These are phyloP conservation scores for Ustilago nuda DNA, from an alignment of 1,284 basidiomycete species.

Conservation along the genomic window DNA sequence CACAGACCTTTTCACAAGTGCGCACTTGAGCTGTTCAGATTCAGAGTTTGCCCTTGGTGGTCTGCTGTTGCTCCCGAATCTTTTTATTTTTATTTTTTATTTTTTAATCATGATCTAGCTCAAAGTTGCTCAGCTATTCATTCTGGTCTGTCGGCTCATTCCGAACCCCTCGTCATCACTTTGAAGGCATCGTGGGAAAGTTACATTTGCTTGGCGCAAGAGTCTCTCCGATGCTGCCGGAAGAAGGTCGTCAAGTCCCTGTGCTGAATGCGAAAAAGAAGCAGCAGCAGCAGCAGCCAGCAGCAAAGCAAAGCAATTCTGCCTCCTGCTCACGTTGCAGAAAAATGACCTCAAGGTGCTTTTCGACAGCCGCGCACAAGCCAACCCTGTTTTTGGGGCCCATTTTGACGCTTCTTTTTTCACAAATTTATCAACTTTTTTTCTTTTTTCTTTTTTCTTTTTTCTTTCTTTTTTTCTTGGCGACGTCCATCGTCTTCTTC, in stretches of 20 bases:
- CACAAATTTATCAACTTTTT: neutral
- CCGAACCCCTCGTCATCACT: neutral
- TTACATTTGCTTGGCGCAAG: neutral
- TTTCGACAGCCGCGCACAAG: neutral
- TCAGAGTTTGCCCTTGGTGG: neutral
- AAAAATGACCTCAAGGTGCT: conserved; percentile 39
- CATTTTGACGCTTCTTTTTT: neutral
- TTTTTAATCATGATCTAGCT: neutral
- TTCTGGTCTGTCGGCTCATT: neutral
- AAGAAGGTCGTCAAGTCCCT: neutral
- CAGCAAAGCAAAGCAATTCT: neutral
- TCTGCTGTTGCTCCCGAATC: neutral
- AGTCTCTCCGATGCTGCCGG: neutral
- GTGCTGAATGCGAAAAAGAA: neutral
- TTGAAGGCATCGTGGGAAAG: neutral
- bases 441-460: neutral
- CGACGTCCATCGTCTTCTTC: neutral
- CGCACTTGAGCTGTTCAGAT: neutral
- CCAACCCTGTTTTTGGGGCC: neutral
- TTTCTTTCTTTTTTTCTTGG: neutral
- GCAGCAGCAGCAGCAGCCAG: neutral
- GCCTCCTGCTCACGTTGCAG: conserved; percentile 31
- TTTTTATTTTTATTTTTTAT: neutral
- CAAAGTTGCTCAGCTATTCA: neutral
- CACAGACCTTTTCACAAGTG: conserved; percentile 10